Base-by-base conservation (phyloP, 2,329 filamentous ascomycete genomes). In the Calonectria honghensis region DNA sequence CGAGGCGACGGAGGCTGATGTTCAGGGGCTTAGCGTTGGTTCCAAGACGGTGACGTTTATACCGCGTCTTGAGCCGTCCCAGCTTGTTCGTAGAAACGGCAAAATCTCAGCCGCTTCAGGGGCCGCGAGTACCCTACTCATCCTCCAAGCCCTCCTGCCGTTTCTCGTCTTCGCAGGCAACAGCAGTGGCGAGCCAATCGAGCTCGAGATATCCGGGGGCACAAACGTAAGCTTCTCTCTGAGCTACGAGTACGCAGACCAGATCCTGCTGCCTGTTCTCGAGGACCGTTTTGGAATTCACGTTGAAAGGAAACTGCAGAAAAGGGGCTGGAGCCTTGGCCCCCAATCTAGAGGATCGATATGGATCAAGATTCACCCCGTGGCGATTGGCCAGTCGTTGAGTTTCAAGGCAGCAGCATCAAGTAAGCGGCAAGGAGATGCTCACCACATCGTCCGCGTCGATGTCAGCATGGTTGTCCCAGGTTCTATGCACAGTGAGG, bases 201-300 rank as follows among this genome's bases (percentile, higher is more conserved):
- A 86, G 37, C 77, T 93, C 6, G 85, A 87, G 24, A 88, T 93
- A 9, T 85, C 87, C 2, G 91, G 91, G 6, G 91, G 91, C 20
- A 93, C 91, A 1, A 93, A 93, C 76, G 88, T 90, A 3, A 84
- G 86, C 13, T 91, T 87, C 79, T 91, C 91, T 0, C 85, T 87
- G 1, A 91, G 88, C n/a, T 92, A 87, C 73, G 91, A 93, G 78
- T 93, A 93, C 78, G 83, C 93, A 4, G 90, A 92, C 78, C 91
- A 93, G 78, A 89, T 93, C 0, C 85, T 93, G 1, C 82, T 92
- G 39, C 91, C 91, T 3, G 84, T 86, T 0, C 82, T 93, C 0
- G 85, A 90, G 78, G 83, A 85, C 3, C 85, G 85, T 4, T 91
- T 92, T 70, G 86, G 87, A 2, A 82, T 92, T 51, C 70, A 72